phyloP scores from a whole-genome alignment of 164 flowering plant genomes.

The Nymphaea colorata region DNA sequence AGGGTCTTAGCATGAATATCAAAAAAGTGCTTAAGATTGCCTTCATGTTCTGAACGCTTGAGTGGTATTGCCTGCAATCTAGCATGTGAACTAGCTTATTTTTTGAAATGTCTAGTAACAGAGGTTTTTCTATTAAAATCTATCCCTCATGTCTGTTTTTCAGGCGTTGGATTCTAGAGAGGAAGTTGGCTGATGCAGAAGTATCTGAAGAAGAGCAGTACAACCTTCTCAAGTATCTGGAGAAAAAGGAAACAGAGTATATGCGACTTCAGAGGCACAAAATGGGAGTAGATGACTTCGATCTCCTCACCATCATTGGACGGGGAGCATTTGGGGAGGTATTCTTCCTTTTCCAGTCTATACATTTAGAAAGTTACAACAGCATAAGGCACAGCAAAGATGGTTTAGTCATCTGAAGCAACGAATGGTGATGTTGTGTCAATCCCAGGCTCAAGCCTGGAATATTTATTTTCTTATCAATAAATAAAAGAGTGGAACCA shows the following conservation, averaged over 20 bases:
- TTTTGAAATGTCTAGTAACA: neutral
- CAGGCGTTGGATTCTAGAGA: conserved; percentile 29
- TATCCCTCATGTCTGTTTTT: neutral
- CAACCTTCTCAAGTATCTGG: conserved; percentile 24
- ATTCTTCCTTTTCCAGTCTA: neutral
- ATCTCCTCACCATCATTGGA: conserved; percentile 33
- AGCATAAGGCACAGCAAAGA: neutral
- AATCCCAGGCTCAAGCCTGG: neutral
- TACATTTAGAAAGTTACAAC: neutral
- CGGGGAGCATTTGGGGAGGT: conserved; percentile 51
- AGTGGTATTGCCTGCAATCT: neutral
- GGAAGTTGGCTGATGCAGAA: conserved; percentile 30
- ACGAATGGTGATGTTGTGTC: too few species aligned
- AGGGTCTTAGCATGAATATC: too few species aligned
- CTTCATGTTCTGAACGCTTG: too few species aligned
- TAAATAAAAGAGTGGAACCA: too few species aligned
- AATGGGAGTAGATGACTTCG: conserved; percentile 44
- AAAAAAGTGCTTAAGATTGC: too few species aligned
- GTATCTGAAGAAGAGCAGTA: conserved; percentile 28
- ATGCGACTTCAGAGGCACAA: conserved; percentile 44
- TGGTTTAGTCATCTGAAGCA: neutral
- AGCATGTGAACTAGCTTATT: neutral
- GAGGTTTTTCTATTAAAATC: neutral
- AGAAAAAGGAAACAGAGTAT: conserved; percentile 41
- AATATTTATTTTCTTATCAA: too few species aligned